A percentile compares a stretch with the other conserved stretches of the same genome.
Evolutionary conservation across 768 basidiomycete species (phyloP).

Genomic region (Strobilomyces dryophilus): DNA sequence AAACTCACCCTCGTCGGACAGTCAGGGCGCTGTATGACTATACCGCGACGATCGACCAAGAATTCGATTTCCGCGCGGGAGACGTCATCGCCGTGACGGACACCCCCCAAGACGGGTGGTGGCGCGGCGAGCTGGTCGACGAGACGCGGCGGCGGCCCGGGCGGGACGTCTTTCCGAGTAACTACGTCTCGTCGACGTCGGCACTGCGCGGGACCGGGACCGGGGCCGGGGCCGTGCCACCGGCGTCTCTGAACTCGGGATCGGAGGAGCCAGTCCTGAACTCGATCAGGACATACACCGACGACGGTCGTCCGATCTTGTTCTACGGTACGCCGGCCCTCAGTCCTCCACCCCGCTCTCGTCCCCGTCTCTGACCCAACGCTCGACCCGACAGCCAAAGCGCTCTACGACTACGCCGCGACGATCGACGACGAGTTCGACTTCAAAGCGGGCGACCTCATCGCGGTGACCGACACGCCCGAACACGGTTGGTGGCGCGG

Average conservation of each 20-base stretch:
- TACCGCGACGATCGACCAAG: conserved; percentile 78
- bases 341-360: not conserved
- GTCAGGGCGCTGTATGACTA: conserved; percentile 92
- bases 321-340: not conserved
- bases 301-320: not conserved
- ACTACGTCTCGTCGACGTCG: not conserved
- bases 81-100: conserved; percentile 95
- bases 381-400: too few species aligned
- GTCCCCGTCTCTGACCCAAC: not conserved
- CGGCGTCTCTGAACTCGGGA: too few species aligned
- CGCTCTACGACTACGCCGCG: conserved; percentile 81
- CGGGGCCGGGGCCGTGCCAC: too few species aligned
- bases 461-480: conserved; percentile 90
- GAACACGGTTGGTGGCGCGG: conserved; percentile 99
- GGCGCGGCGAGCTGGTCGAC: conserved; percentile 86
- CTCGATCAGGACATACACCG: not conserved
- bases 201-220: too few species aligned
- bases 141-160: conserved; percentile 68
- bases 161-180: conserved; percentile 54
- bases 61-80: conserved; percentile 93
- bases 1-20: conserved; percentile 21
- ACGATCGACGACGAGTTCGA: conserved; percentile 93
- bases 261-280: too few species aligned
- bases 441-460: conserved; percentile 92
- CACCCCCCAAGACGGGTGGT: conserved; percentile 97